Percentiles rank a stretch among this genome's conserved stretches.
These are phyloP conservation scores for Hapsidospora chrysogenum DNA, from an alignment of 495 filamentous ascomycete genomes.

Conservation along the genomic window DNA sequence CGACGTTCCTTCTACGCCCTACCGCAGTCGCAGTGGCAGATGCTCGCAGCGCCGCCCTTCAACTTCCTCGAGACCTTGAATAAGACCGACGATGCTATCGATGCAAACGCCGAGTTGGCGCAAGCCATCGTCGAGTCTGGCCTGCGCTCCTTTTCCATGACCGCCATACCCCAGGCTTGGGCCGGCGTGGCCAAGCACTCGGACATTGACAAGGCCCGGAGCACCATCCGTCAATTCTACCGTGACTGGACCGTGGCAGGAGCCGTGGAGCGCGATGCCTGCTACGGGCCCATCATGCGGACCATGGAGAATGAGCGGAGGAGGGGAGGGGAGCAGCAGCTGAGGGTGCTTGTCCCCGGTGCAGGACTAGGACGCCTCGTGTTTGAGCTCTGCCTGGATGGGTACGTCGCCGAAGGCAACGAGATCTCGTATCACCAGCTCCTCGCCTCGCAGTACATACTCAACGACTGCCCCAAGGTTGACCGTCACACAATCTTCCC, in stretches of 20 bases:
- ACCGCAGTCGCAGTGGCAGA: constrained; percentile 62
- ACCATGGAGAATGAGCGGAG: constrained; percentile 42
- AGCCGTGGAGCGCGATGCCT: constrained; percentile 49
- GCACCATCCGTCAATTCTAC: constrained; percentile 82
- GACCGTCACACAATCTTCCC: constrained; percentile 53
- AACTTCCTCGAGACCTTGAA: constrained; percentile 61
- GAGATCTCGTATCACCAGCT: constrained; percentile 93
- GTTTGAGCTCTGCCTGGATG: constrained; percentile 64
- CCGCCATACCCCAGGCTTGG: constrained; percentile 34
- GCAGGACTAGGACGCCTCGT: constrained; percentile 78
- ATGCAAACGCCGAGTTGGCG: constrained; percentile 70
- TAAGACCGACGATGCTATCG: constrained; percentile 73
- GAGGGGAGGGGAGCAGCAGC: constrained; percentile 6
- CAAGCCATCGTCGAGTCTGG: constrained; percentile 53
- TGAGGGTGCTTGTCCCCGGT: constrained; percentile 72
- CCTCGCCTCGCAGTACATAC: constrained; percentile 68
- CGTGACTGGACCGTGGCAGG: constrained; percentile 88
- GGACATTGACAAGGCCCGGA: constrained; percentile 80
- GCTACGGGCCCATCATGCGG: constrained; percentile 53
- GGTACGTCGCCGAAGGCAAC: constrained; percentile 72
- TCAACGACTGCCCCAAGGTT: constrained; percentile 42
- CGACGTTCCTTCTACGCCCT: constrained; percentile 84
- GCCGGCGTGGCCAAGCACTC: constrained; percentile 41
- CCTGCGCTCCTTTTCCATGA: constrained; percentile 38
- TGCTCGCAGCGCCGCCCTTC: constrained; percentile 68